These are phyloP conservation scores for Trypanosoma theileri DNA, from an alignment of 208 protist genomes.

Conservation along the genomic window DNA sequence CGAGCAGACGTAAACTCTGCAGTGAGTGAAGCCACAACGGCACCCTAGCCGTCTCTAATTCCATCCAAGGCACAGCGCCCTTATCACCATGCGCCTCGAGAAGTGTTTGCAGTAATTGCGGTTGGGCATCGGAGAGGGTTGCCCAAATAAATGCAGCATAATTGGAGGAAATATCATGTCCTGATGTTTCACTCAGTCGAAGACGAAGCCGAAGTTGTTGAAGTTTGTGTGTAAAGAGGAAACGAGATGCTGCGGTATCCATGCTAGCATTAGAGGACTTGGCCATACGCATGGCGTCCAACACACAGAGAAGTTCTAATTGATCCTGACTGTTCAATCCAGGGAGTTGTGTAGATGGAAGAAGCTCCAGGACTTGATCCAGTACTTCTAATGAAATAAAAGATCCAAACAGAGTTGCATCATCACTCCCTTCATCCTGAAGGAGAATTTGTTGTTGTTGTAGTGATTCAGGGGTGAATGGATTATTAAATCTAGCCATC, in stretches of 20 bases:
- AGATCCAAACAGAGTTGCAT: not conserved
- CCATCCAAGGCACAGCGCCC: conserved; percentile 45
- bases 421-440: not conserved
- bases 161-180: conserved; percentile 27
- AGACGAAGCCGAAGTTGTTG: conserved; percentile 55
- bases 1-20: conserved; percentile 54
- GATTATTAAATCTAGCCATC: not conserved
- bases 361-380: conserved; percentile 41
- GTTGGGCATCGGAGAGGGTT: conserved; percentile 23
- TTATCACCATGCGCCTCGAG: not conserved
- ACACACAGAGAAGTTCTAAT: conserved; percentile 68
- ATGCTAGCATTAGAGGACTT: conserved; percentile 48
- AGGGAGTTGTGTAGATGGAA: conserved; percentile 52
- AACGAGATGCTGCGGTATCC: conserved; percentile 74
- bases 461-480: not conserved
- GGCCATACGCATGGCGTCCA: conserved; percentile 59
- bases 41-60: conserved; percentile 59
- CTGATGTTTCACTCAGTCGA: conserved; percentile 28
- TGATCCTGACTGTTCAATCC: conserved; percentile 59
- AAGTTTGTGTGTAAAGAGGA: conserved; percentile 71
- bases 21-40: conserved; percentile 70
- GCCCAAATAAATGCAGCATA: conserved; percentile 43
- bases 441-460: not conserved
- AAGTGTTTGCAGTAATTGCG: conserved; percentile 19
- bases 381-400: conserved; percentile 30